Base-by-base conservation (phyloP, 306 rosid species). In the Adenanthera pavonina region DNA sequence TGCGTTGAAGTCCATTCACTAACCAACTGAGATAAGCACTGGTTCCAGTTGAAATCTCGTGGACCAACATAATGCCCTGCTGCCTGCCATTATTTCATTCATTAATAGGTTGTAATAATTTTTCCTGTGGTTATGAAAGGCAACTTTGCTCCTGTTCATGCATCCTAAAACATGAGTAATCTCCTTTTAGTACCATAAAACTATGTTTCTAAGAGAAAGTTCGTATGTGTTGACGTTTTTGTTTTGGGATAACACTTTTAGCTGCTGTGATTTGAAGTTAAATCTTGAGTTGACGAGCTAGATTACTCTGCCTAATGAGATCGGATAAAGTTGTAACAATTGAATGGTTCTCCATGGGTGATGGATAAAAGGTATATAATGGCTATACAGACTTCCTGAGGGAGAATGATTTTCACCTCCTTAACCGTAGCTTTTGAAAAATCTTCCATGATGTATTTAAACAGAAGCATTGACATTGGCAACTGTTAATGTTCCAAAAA, bases 141-240 rank as follows among this genome's bases (percentile, higher is more conserved):
- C 62, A 72, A 65, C 77, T 83, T 87, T 75, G 80, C 85, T 69
- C 67, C 82, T 68, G 38, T 46, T 47, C 41, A 70, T 70, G 59
- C 59, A 86, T 85, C 89, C 92, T 84, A 82, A 86, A 85, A 81
- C 78, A 79, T 85, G 41, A 83, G 36, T 91, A 88, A 59, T 86
- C 54, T 87, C 86, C 90, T 83, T 89, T 88, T 78, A 47, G 81
- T 76, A 68, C 85, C 91, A 88, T 91, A 36, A 40, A 20, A 91
- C 86, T 72, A 90, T 90, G 97, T 94, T 88, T 38, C 56, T 51
- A 53, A 67, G 69, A 79, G 35, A 89, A 25, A 81, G 93, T 89
- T 90, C 89, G 87, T 86, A 78, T 79, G 62, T 76, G 65, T 83
- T 80, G 52, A 73, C 57, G 25, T 74, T 84, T 79, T 87, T 83